Evolutionary conservation across 2,329 filamentous ascomycete genomes (phyloP).

Genomic region (Ophiostoma pallidulum): DNA sequence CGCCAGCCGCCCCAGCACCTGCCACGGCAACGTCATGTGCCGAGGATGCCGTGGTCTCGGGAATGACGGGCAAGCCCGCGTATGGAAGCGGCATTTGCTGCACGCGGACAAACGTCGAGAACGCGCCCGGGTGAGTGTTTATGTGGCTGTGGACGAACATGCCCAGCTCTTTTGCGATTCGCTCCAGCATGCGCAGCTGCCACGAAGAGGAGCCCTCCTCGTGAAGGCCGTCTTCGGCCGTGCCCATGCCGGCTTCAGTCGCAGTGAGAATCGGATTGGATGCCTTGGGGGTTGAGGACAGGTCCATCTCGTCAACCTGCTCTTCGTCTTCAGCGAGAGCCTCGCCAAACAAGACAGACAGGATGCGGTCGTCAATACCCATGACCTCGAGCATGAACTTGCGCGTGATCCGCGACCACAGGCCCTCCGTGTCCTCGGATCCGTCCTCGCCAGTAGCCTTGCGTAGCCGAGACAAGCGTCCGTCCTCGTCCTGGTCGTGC

Average conservation of each 20-base stretch:
- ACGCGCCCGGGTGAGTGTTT: conserved; percentile 73
- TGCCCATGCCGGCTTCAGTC: conserved; percentile 18
- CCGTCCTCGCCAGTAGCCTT: conserved; percentile 18
- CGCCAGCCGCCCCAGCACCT: no score
- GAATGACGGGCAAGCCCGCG: conserved; percentile 62
- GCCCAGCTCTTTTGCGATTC: conserved; percentile 79
- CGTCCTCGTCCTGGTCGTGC: conserved; percentile 42
- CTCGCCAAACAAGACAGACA: conserved; percentile 84
- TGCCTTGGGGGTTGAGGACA: conserved; percentile 39
- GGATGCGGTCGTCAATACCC: conserved; percentile 75
- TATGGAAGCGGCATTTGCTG: conserved; percentile 61
- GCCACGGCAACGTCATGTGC: no score
- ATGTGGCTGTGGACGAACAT: conserved; percentile 73
- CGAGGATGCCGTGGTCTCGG: conserved; percentile 37
- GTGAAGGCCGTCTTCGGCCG: conserved; percentile 20
- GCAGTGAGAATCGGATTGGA: conserved; percentile 22
- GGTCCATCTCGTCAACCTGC: conserved; percentile 16
- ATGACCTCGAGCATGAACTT: conserved; percentile 83
- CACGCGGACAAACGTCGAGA: conserved; percentile 66
- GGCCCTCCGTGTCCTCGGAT: conserved; percentile 44
- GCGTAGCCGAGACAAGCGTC: conserved; percentile 14
- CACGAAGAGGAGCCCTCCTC: conserved; percentile 36
- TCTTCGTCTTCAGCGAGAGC: conserved; percentile 45
- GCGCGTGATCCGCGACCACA: conserved; percentile 73
- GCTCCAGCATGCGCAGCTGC: conserved; percentile 72